phyloP scores from a whole-genome alignment of 2,329 filamentous ascomycete species.

The Rugonectria rugulosa region DNA sequence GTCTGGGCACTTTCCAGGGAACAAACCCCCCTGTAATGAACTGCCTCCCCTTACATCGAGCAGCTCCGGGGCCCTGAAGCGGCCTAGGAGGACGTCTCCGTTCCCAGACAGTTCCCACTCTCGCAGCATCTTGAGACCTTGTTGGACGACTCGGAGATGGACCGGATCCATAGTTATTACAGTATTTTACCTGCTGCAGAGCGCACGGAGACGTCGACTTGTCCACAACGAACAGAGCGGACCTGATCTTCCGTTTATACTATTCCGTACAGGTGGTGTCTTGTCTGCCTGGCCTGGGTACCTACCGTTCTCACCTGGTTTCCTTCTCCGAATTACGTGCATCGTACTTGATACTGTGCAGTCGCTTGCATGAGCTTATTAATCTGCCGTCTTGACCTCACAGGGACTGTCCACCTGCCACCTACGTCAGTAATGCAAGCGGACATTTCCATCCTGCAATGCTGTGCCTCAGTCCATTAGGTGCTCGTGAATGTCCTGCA shows the following conservation, averaged over 20 bases:
- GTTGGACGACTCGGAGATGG: constrained; percentile 17
- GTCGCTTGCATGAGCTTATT: no score
- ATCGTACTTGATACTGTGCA: no score
- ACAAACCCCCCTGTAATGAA: neutral
- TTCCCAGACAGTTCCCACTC: neutral
- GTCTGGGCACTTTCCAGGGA: neutral
- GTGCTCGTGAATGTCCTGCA: no score
- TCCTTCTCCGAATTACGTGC: no score
- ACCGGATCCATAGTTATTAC: constrained; percentile 30
- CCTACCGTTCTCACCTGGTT: no score
- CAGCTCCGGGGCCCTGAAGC: no score
- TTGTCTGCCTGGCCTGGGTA: no score
- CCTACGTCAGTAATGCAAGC: constrained; percentile 17
- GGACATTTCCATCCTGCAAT: constrained; percentile 1
- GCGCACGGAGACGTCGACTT: constrained; percentile 14
- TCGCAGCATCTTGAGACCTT: constrained; percentile 2
- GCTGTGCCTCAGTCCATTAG: no score
- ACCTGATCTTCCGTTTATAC: no score
- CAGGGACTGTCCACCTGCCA: no score
- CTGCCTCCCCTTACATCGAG: neutral
- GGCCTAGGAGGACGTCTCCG: constrained; percentile 7
- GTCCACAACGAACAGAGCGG: constrained; percentile 15
- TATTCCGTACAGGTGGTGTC: no score
- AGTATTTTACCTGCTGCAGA: constrained; percentile 6
- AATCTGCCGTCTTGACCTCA: no score